Base-by-base conservation (phyloP, 1,139 yeast genomes). In the Petasospora fabianii region DNA sequence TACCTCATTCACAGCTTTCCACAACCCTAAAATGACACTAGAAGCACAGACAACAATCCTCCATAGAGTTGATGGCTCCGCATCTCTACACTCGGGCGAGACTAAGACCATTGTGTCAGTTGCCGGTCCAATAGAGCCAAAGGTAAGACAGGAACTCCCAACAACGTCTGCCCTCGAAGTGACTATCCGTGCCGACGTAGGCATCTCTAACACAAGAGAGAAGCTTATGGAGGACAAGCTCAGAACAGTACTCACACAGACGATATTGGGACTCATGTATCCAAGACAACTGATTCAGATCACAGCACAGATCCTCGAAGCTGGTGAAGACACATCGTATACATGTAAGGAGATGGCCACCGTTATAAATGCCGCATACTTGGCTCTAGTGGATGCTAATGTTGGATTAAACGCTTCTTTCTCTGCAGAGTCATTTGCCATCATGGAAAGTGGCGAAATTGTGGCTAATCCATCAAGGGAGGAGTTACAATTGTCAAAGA, bases 91-190 rank as follows among this genome's bases (percentile, higher is more conserved):
- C 18, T 58, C 66, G 17, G 74, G 71, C 7, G 61, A 58, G 17
- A 77, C 86, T 1, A 75, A 76, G 47, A 79, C 84, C 7, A 61
- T 87, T 4, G 78, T 83, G 30, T 79, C 96, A 0, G 90, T 90
- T 1, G 75, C 90, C 1, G 98, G 98, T 0, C 98, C 98, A 1
- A 73, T 90, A 34, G 97, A 90, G 55, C 85, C 90, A 10, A 84
- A 83, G 60, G 63, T 76, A 15, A 74, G 94, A 51, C 96, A 88
- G 58, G 98, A 92, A 59, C 62, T 82, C 30, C 96, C 97, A 7
- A 82, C 84, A 18, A 70, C 73, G 35, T 82, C 92, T 14, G 78
- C 87, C 19, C 61, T 92, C 28, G 97, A 88, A 59, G 73, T 92
- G n/a, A 75, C 79, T 18, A 78, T 90, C 3, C 69, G 90, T 36